phyloP scores from a whole-genome alignment of 768 basidiomycete genomes.

The Kwoniella pini region DNA sequence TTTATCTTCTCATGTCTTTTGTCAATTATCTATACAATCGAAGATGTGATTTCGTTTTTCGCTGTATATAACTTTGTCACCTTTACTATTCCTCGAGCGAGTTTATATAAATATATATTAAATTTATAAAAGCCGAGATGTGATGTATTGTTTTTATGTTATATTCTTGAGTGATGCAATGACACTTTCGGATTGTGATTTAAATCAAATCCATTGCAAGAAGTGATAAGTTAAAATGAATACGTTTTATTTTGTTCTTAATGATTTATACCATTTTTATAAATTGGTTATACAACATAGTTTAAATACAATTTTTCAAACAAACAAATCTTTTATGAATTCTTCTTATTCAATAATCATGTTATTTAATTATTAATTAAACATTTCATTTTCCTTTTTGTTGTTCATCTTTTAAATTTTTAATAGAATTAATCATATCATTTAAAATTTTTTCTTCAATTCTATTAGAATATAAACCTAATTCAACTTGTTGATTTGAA shows the following conservation, averaged over 20 bases:
- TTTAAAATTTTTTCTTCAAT: constrained; percentile 31
- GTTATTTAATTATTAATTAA: no score
- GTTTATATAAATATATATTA: background rate
- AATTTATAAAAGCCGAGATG: constrained; percentile 8
- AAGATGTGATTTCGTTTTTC: constrained; percentile 21
- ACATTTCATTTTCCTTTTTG: constrained; percentile 2
- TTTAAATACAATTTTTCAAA: no score
- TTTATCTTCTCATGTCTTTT: background rate
- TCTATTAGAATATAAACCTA: constrained; percentile 42
- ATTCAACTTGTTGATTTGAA: background rate
- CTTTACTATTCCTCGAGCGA: constrained; percentile 12
- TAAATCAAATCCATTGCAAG: no score
- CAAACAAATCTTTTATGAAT: no score
- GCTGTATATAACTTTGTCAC: constrained; percentile 7
- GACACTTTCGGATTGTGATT: no score
- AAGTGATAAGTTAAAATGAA: no score
- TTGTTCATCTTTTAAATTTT: constrained; percentile 9
- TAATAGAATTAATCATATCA: constrained; percentile 29
- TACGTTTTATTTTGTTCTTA: no score
- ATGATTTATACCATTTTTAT: no score
- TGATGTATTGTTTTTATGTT: constrained; percentile 1
- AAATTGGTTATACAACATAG: no score
- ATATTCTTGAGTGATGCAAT: no score
- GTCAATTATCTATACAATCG: no score
- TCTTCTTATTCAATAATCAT: no score